Evolutionary conservation across 805 yeast genomes (phyloP).

Genomic region (Candida boleticola): DNA sequence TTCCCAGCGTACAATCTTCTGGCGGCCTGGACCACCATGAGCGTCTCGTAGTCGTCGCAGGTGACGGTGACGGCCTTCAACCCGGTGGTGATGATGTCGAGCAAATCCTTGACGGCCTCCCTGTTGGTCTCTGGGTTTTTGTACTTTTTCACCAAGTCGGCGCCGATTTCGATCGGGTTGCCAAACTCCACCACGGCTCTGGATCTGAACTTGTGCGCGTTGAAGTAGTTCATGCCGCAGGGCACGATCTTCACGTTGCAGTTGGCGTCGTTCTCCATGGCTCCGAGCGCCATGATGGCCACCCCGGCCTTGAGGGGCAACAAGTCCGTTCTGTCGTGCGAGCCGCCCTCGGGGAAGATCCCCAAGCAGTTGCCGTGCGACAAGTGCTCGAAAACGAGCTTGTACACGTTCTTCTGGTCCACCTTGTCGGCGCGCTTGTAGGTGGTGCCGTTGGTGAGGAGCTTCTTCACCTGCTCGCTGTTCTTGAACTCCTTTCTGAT

Average conservation of each 20-base stretch:
- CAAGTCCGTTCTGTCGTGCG: slow-evolving; percentile 90
- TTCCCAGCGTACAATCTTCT: slow-evolving; percentile 83
- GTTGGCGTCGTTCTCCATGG: slow-evolving; percentile 73
- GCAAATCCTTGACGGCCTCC: slow-evolving; percentile 69
- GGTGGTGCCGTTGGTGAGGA: slow-evolving; percentile 50
- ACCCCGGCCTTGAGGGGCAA: slow-evolving; percentile 96
- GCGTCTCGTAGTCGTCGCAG: slow-evolving; percentile 84
- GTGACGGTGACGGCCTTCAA: slow-evolving; percentile 83
- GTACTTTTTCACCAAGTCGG: slow-evolving; percentile 61
- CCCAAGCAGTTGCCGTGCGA: slow-evolving; percentile 82
- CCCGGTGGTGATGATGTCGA: slow-evolving; percentile 70
- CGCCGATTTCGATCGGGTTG: slow-evolving; percentile 66
- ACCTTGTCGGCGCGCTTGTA: slow-evolving; percentile 79
- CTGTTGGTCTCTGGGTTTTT: slow-evolving; percentile 62
- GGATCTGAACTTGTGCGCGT: slow-evolving; percentile 91
- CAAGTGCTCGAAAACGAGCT: slow-evolving; percentile 80
- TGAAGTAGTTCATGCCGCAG: slow-evolving; percentile 96
- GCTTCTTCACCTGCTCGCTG: slow-evolving; percentile 38
- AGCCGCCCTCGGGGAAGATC: slow-evolving; percentile 97
- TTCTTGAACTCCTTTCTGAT: slow-evolving; percentile 70
- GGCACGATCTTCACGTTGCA: slow-evolving; percentile 87
- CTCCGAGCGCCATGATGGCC: slow-evolving; percentile 96
- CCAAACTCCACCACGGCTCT: slow-evolving; percentile 97
- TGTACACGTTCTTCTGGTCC: slow-evolving; percentile 82
- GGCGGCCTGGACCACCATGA: slow-evolving; percentile 88